Percentiles rank a stretch among this genome's conserved stretches.
Evolutionary conservation across 331 rosid species (phyloP).

Genomic region (Ulmus americana): DNA sequence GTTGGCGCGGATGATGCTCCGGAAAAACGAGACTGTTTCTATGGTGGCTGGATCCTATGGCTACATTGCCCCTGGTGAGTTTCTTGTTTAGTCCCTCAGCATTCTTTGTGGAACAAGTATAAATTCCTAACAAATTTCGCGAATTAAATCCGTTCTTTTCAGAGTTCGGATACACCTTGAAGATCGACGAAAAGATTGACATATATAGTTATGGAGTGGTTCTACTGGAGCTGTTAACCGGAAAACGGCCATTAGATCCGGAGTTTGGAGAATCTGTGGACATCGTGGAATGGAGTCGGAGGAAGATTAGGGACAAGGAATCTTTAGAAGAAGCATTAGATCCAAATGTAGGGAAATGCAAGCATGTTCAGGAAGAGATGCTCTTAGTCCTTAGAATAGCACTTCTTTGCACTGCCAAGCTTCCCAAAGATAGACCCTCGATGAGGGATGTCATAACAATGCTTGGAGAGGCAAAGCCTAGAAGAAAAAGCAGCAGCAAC

Average conservation of each 20-base stretch:
- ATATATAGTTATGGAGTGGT: conserved; percentile 79
- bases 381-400: conserved; percentile 77
- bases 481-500: conserved; percentile 59
- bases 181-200: conserved; percentile 83
- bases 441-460: conserved; percentile 88
- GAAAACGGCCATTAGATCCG: conserved; percentile 61
- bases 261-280: conserved; percentile 73
- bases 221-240: conserved; percentile 71
- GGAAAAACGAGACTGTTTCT: conserved; percentile 76
- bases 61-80: conserved; percentile 88
- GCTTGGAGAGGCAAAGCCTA: conserved; percentile 87
- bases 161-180: conserved; percentile 88
- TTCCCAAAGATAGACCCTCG: conserved; percentile 81
- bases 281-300: conserved; percentile 75
- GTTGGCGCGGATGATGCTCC: conserved; percentile 72
- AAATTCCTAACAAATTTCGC: conserved; percentile 4
- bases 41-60: conserved; percentile 91
- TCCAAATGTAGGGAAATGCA: conserved; percentile 66
- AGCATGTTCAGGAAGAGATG: conserved; percentile 87
- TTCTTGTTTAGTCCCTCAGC: neutral
- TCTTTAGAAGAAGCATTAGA: conserved; percentile 66
- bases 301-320: conserved; percentile 50
- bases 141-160: conserved; percentile 15
- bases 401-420: conserved; percentile 76
- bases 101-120: neutral